phyloP scores from a whole-genome alignment of 768 basidiomycete species.

The Rhizopogon vesiculosus region DNA sequence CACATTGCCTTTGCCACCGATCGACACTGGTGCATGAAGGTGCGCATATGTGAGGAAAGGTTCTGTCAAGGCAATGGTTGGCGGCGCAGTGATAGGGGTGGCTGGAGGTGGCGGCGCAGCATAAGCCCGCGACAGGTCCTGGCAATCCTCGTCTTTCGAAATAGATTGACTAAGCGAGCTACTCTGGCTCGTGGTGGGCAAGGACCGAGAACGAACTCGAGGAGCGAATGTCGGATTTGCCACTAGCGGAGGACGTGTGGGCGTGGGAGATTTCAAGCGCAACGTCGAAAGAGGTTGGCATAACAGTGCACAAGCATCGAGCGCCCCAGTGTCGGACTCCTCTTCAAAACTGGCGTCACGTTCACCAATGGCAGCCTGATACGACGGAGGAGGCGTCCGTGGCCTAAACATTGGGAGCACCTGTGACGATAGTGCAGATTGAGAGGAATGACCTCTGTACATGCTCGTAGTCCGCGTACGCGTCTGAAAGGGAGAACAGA shows the following conservation, averaged over 20 bases:
- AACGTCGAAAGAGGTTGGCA: conserved; percentile 21
- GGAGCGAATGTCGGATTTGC: conserved; percentile 10
- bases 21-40: conserved; percentile 13
- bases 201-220: conserved; percentile 21
- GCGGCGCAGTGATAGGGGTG: conserved; percentile 16
- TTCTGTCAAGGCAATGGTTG: conserved; percentile 14
- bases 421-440: conserved; percentile 4
- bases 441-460: conserved; percentile 9
- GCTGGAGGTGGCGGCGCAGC: conserved; percentile 22
- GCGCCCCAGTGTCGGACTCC: conserved; percentile 3
- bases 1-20: background rate
- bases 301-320: conserved; percentile 22
- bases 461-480: conserved; percentile 29
- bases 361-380: conserved; percentile 10
- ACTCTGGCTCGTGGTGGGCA: conserved; percentile 11
- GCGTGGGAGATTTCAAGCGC: conserved; percentile 7
- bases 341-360: background rate
- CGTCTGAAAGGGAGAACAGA: conserved; percentile 11
- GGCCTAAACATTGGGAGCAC: conserved; percentile 19
- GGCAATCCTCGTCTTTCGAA: conserved; percentile 14
- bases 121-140: conserved; percentile 26
- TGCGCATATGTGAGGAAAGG: conserved; percentile 26
- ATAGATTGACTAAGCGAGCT: conserved; percentile 15
- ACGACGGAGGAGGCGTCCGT: conserved; percentile 21
- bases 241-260: conserved; percentile 9